Evolutionary conservation across 2,329 filamentous ascomycete genomes (phyloP), one percentile per base, ranked within the genome.

Genomic region (Aspergillus sp.): DNA sequence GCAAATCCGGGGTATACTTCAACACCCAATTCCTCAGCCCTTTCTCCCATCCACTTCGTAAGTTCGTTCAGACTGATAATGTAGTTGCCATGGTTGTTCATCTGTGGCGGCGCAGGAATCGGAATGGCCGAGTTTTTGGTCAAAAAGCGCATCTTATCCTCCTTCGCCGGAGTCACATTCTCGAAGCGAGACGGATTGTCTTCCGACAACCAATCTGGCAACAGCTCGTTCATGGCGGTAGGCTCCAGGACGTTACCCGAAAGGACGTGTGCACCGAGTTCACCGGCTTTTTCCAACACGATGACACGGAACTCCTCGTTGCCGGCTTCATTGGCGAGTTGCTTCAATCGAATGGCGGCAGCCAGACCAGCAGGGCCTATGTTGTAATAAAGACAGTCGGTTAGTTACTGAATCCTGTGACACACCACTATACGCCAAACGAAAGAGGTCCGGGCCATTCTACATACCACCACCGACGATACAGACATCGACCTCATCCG

Each of bases 61-160:
- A 99, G 89, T 77, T 98, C 91, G 77, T 96, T 98, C 71, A 99
- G 80, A 72, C 91, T 96, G 72, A 99, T 88, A 67, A 99, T 99
- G 77, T 96, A 98, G 79, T 99, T 99, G 67, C 95, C 95, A 71
- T 96, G 87, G 76, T 99, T 99, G 81, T 93, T 87, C 95, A 99
- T 99, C 80, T 98, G 95, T 32, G 95, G 95, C 48, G 95, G 95
- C 12, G 89, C 87, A 1, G 94, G 95, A 56, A 98, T 82, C 5
- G 92, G 91, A 59, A 96, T 87, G 0, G 92, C 82, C 63, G 82
- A 82, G 57, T 83, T 90, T 80, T 93, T 90, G 50, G 94, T 98
- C 63, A 99, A 84, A 78, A 97, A 97, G 68, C 91, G 89, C 94
- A 99, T 97, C 78, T 88, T 89, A 72, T 99, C 95, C 53, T 81